Conservation (phyloP, 2,329 filamentous ascomycete species). For the Myrmaecium sp. region DNA sequence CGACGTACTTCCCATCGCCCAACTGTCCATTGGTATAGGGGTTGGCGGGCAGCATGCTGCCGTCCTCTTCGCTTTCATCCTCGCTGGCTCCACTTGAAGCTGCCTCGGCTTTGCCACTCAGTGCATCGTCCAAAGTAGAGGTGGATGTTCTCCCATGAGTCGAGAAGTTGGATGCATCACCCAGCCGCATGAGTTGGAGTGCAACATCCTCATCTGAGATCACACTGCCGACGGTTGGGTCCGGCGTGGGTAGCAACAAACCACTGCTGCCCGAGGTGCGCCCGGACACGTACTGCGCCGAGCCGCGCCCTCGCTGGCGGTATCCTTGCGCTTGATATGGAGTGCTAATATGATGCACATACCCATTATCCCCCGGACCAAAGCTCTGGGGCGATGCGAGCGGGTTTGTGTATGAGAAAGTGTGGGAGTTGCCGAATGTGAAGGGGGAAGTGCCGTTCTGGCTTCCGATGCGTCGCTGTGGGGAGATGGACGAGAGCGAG, state of each 20-base stretch:
- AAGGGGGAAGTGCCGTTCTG: conserved; percentile 59
- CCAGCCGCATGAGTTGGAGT: conserved; percentile 87
- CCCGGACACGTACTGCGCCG: conserved; percentile 21
- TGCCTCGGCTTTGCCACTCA: conserved; percentile 75
- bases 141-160: conserved; percentile 75
- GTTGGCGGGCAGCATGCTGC: conserved; percentile 45
- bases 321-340: conserved; percentile 19
- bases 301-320: conserved; percentile 18
- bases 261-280: conserved; percentile 30
- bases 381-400: conserved; percentile 77
- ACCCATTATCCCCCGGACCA: conserved; percentile 19
- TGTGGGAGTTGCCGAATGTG: conserved; percentile 57
- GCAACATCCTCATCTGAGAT: conserved; percentile 98
- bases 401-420: conserved; percentile 59
- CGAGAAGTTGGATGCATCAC: conserved; percentile 84
- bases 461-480: conserved; percentile 63
- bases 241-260: conserved; percentile 67
- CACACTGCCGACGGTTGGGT: conserved; percentile 91
- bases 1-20: conserved; percentile 16
- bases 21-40: conserved; percentile 8
- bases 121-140: conserved; percentile 82
- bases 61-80: conserved; percentile 50
- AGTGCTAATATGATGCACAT: conserved; percentile 16
- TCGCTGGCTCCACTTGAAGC: conserved; percentile 45
- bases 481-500: conserved; percentile 96